Evolutionary conservation across 768 basidiomycete genomes (phyloP).

Genomic region (Termitomyces heimii): DNA sequence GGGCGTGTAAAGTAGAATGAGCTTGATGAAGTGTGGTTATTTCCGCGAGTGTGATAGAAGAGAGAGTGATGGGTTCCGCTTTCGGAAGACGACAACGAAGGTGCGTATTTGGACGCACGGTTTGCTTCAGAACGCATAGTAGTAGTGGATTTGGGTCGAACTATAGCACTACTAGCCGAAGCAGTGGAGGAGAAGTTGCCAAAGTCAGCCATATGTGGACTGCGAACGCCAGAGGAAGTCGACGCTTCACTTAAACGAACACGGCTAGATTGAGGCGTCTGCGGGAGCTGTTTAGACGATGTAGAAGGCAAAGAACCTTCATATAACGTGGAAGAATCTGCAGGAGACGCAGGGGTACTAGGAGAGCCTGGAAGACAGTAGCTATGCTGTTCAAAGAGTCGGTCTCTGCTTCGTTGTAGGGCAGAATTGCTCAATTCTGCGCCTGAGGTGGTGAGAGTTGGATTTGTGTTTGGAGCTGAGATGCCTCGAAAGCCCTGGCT

Average conservation of each 20-base stretch:
- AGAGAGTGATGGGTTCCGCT: slow-evolving; percentile 35
- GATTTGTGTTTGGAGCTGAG: slow-evolving; percentile 82
- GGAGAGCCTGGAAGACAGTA: slow-evolving; percentile 44
- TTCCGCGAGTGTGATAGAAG: slow-evolving; percentile 50
- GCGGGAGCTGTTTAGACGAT: slow-evolving; percentile 18
- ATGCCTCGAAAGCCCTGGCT: slow-evolving; percentile 59
- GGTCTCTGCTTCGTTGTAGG: slow-evolving; percentile 48
- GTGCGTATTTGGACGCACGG: slow-evolving; percentile 57
- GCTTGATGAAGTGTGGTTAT: slow-evolving; percentile 30
- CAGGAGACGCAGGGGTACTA: slow-evolving; percentile 40
- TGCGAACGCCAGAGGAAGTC: slow-evolving; percentile 41
- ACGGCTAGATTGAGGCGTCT: slow-evolving; percentile 32
- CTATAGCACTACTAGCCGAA: slow-evolving; percentile 24
- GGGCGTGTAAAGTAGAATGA: slow-evolving; percentile 78
- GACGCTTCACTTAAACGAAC: slow-evolving; percentile 53
- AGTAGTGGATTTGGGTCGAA: slow-evolving; percentile 44
- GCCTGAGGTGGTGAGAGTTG: slow-evolving; percentile 65
- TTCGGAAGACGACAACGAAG: slow-evolving; percentile 48
- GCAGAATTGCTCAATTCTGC: slow-evolving; percentile 65
- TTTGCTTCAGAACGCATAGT: slow-evolving; percentile 54
- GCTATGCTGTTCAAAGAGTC: slow-evolving; percentile 35
- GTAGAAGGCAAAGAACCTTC: slow-evolving; percentile 41
- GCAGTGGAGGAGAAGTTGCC: slow-evolving; percentile 31
- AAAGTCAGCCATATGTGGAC: slow-evolving; percentile 50
- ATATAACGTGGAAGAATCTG: slow-evolving; percentile 55